Base-by-base conservation (phyloP, 345 rosid species). In the Diplotaxis tenuifolia region DNA sequence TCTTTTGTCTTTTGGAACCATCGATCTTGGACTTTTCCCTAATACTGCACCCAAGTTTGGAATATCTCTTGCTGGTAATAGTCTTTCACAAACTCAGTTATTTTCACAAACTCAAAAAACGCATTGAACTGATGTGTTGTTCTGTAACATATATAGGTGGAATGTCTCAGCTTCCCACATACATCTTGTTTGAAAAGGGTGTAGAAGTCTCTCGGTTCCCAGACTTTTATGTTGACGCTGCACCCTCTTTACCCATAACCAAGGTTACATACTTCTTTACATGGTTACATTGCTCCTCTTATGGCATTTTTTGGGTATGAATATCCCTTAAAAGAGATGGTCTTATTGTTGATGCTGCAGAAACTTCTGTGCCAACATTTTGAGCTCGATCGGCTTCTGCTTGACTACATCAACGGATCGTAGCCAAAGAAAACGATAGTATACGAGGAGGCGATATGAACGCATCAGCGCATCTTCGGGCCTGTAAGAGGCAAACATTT, bases 1-100 rank as follows among this genome's bases (percentile, higher is more conserved):
- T 77, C 83, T 85, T 81, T 76, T 93, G 72, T 88, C 97, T 49
- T 93, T 93, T 23, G 98, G 94, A 70, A 86, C 82, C 50, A 81
- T 93, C 28, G 98, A 93, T 82, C 89, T 93, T 40, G 97, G 97
- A 75, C 91, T 93, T 65, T 93, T 93, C 74, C 93, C 98, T 72
- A 89, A 91, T 82, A 84, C 88, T 67, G 94, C 97, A 20, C 93
- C 84, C 61, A 86, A 80, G 71, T 89, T 91, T 80, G 97, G 97
- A 80, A 91, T 93, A 77, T 88, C 94, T 75, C 90, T 89, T 20
- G 86, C 88, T 12, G 93, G 92, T 86, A 75, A 40, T 16, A 54
- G 5, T 62, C 65, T 21, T 72, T 29, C 9, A 11, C 57, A 16
- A 45, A 70, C 61, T 65, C 20, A n/a, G n/a, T n/a, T n/a, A n/a